These are phyloP conservation scores for Magnolia officinalis DNA, from an alignment of 164 flowering plant species.

Conservation along the genomic window DNA sequence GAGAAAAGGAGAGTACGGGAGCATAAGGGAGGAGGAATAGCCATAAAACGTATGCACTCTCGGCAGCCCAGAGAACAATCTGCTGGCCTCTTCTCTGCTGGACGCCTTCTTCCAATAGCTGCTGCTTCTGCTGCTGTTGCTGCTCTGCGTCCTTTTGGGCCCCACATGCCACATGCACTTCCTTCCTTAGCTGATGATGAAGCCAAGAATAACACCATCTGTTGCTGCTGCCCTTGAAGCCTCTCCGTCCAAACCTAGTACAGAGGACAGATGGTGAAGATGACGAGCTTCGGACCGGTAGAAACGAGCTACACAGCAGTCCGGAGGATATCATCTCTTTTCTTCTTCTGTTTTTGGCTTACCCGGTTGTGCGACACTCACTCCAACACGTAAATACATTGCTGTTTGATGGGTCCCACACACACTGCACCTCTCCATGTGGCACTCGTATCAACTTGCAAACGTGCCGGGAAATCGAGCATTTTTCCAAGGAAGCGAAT, in stretches of 20 bases:
- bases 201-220: neutral
- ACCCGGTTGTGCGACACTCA: neutral
- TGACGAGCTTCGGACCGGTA: neutral
- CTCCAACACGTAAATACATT: neutral
- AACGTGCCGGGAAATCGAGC: neutral
- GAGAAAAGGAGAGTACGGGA: conserved; percentile 42
- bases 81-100: conserved; percentile 20
- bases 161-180: neutral
- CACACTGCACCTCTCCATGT: neutral
- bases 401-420: neutral
- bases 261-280: neutral
- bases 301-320: neutral
- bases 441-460: neutral
- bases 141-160: conserved; percentile 9
- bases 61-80: conserved; percentile 55
- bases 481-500: neutral
- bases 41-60: conserved; percentile 77
- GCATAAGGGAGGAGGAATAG: conserved; percentile 93
- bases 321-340: neutral
- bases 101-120: neutral
- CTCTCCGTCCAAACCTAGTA: neutral
- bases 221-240: neutral
- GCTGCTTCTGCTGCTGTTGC: neutral
- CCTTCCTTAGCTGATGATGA: neutral
- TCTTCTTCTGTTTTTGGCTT: too few relatives aligned